phyloP scores from a whole-genome alignment of 1,284 basidiomycete species.

The Apiotrichum porosum region DNA sequence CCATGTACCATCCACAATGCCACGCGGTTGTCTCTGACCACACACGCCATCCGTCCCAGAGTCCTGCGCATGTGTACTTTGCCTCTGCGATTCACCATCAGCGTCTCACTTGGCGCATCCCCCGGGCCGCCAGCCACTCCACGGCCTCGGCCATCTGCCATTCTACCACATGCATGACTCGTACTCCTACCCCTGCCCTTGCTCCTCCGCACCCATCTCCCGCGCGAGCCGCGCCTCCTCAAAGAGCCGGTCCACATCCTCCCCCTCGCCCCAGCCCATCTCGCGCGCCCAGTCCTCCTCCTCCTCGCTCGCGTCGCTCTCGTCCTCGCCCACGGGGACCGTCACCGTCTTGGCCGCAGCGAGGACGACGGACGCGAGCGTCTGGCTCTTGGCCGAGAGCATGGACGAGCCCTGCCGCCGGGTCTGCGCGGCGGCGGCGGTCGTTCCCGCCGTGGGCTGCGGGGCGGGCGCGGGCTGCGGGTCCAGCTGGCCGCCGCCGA shows the following conservation, averaged over 20 bases:
- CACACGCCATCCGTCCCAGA: no score
- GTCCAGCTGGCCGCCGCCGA: neutral
- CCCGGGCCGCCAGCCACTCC: no score
- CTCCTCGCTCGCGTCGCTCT: slow-evolving; percentile 13
- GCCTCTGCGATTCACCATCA: no score
- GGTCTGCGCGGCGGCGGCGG: neutral
- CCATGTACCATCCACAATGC: no score
- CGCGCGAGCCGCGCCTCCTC: slow-evolving; percentile 17
- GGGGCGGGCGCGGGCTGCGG: neutral
- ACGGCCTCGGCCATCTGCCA: neutral
- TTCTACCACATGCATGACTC: no score
- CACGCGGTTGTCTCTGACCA: no score
- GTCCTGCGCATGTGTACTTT: no score
- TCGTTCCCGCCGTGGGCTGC: neutral
- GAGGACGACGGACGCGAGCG: slow-evolving; percentile 17
- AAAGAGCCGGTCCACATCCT: slow-evolving; percentile 23
- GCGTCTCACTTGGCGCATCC: no score
- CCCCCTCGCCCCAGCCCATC: slow-evolving; percentile 25
- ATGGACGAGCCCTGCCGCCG: slow-evolving; percentile 3
- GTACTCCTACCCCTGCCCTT: no score
- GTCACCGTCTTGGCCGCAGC: slow-evolving; percentile 13
- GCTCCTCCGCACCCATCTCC: no score
- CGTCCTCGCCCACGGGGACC: neutral
- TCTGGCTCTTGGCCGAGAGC: slow-evolving; percentile 9
- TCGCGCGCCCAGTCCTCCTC: slow-evolving; percentile 28